Conservation (phyloP, 371 early-diverging fungal genomes). For the Umbelopsis sp. region DNA sequence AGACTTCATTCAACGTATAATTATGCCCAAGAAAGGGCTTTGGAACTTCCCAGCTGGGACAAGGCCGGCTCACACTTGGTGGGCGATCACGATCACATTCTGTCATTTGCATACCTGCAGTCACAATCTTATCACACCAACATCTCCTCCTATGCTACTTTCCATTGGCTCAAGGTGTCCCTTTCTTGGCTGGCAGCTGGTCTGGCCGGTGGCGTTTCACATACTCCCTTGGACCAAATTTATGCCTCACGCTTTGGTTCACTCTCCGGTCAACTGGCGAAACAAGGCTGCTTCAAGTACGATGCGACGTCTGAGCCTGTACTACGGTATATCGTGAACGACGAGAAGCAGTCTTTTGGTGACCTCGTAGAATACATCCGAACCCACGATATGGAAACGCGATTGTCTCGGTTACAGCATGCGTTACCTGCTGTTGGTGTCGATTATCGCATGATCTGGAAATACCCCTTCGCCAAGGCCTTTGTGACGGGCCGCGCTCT, state of each 20-base stretch:
- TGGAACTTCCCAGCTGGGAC: constrained; percentile 9
- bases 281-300: constrained; percentile 47
- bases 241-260: constrained; percentile 34
- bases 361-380: constrained; percentile 37
- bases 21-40: constrained; percentile 3
- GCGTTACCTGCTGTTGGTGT: constrained; percentile 49
- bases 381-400: constrained; percentile 48
- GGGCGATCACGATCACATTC: constrained; percentile 11
- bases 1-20: constrained; percentile 9
- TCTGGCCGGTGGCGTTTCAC: background rate
- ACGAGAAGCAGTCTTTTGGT: background rate
- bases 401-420: constrained; percentile 42
- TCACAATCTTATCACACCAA: background rate
- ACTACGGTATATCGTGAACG: constrained; percentile 36
- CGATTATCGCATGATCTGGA: constrained; percentile 49
- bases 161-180: constrained; percentile 5
- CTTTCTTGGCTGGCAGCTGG: constrained; percentile 12
- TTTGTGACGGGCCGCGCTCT: constrained; percentile 45
- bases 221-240: constrained; percentile 34
- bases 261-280: constrained; percentile 31
- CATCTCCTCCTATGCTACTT: background rate
- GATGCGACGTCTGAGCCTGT: constrained; percentile 46
- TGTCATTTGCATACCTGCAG: constrained; percentile 2
- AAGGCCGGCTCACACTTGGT: constrained; percentile 7
- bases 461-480: constrained; percentile 50